A percentile compares a stretch with the other conserved stretches of the same genome.
These are phyloP conservation scores for Verticillium albo-atrum DNA, from an alignment of 2,329 filamentous ascomycete genomes.

Conservation along the genomic window DNA sequence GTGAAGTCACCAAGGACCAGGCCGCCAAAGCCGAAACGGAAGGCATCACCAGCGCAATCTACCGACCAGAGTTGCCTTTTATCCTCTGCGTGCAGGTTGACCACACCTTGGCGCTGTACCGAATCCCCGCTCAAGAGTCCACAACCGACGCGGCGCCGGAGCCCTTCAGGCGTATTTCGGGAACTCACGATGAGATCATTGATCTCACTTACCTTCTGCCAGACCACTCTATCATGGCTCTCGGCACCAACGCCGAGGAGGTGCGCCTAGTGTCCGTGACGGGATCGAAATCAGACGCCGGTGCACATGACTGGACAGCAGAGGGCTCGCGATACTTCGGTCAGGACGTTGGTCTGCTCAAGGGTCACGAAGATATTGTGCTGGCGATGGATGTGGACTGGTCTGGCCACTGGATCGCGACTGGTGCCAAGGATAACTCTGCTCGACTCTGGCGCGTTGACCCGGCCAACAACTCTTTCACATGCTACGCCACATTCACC, in stretches of 20 bases:
- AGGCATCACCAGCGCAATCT: constrained; percentile 68
- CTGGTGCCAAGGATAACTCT: constrained; percentile 94
- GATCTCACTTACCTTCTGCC: constrained; percentile 83
- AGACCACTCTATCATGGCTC: constrained; percentile 75
- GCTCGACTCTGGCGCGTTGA: constrained; percentile 89
- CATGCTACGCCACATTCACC: constrained; percentile 77
- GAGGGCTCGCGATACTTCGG: constrained; percentile 64
- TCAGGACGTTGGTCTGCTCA: constrained; percentile 78
- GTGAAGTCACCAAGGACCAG: constrained; percentile 76
- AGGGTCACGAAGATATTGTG: constrained; percentile 92
- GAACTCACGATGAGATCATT: constrained; percentile 96
- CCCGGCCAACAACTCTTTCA: constrained; percentile 66
- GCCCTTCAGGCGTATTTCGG: constrained; percentile 77
- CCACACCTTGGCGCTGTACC: constrained; percentile 78
- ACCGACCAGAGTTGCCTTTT: constrained; percentile 60
- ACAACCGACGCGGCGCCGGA: constrained; percentile 32
- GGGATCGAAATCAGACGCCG: constrained; percentile 25
- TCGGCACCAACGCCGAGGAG: constrained; percentile 94
- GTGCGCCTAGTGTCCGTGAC: constrained; percentile 77
- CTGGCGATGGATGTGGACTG: constrained; percentile 93
- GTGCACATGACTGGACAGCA: constrained; percentile 14
- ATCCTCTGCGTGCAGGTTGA: constrained; percentile 83
- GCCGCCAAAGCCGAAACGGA: constrained; percentile 54
- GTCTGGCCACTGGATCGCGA: constrained; percentile 96
- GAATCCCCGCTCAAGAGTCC: constrained; percentile 33